These are phyloP conservation scores for Candida maris DNA, from an alignment of 805 yeast genomes.

Conservation along the genomic window DNA sequence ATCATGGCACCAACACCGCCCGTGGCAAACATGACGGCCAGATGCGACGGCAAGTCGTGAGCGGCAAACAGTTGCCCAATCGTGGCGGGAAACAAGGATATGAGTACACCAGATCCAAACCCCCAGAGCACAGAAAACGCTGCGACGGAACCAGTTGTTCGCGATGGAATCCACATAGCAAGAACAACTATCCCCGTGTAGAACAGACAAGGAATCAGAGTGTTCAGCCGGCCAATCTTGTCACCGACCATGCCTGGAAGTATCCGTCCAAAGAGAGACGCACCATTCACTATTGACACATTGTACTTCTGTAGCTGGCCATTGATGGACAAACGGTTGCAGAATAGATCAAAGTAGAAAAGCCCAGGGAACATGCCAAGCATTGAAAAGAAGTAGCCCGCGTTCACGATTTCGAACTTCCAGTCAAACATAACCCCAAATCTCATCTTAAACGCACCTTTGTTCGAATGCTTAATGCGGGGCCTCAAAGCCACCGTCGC, in stretches of 20 bases:
- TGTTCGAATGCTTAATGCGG: constrained; percentile 25
- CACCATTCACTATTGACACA: constrained; percentile 38
- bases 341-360: constrained; percentile 54
- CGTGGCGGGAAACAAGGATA: constrained; percentile 33
- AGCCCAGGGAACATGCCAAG: constrained; percentile 40
- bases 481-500: constrained; percentile 25
- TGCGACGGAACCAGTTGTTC: constrained; percentile 37
- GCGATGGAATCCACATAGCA: constrained; percentile 49
- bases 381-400: constrained; percentile 31
- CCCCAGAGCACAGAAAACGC: constrained; percentile 34
- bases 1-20: constrained; percentile 31
- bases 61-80: constrained; percentile 34
- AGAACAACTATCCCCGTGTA: constrained; percentile 36
- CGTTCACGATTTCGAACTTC: constrained; percentile 33
- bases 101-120: constrained; percentile 31
- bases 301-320: constrained; percentile 49
- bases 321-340: constrained; percentile 50
- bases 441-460: constrained; percentile 29
- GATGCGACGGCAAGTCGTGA: constrained; percentile 29
- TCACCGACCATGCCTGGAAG: constrained; percentile 48
- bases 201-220: constrained; percentile 30
- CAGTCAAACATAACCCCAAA: constrained; percentile 36
- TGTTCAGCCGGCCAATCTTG: constrained; percentile 38
- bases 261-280: constrained; percentile 50
- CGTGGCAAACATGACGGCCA: constrained; percentile 27